Percentiles rank a stretch among this genome's conserved stretches.
phyloP scores from a whole-genome alignment of 257 asterid species.

The Przewalskia tangutica region DNA sequence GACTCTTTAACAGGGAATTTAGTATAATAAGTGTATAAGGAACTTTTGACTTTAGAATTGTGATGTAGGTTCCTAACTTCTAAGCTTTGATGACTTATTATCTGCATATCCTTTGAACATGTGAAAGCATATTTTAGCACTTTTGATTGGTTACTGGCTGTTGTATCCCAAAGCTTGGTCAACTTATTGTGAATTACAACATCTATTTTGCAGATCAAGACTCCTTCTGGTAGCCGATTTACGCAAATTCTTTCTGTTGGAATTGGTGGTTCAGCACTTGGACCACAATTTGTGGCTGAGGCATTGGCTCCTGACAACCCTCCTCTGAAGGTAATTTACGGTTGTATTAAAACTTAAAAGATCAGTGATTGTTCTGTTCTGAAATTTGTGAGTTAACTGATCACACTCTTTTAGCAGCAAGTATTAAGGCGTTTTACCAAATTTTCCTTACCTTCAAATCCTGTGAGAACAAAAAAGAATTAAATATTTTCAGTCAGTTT shows the following conservation, averaged over 20 bases:
- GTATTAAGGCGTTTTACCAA: neutral
- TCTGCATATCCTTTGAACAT: neutral
- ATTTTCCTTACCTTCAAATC: neutral
- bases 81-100: neutral
- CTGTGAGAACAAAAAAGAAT: neutral
- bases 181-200: neutral
- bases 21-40: neutral
- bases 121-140: neutral
- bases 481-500: neutral
- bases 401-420: neutral
- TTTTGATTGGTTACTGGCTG: neutral
- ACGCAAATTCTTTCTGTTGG: slow-evolving; percentile 95
- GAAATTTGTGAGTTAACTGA: neutral
- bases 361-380: neutral
- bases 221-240: slow-evolving; percentile 55
- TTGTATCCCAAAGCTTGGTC: neutral
- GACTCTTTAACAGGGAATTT: too few relatives aligned
- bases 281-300: slow-evolving; percentile 99
- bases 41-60: neutral
- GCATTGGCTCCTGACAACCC: slow-evolving; percentile 99
- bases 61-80: neutral
- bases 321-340: slow-evolving; percentile 70
- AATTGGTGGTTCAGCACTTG: slow-evolving; percentile 98
- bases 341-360: neutral
- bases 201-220: slow-evolving; percentile 50